phyloP scores from a whole-genome alignment of 768 basidiomycete genomes.

The Lactifluus hygrophoroides region DNA sequence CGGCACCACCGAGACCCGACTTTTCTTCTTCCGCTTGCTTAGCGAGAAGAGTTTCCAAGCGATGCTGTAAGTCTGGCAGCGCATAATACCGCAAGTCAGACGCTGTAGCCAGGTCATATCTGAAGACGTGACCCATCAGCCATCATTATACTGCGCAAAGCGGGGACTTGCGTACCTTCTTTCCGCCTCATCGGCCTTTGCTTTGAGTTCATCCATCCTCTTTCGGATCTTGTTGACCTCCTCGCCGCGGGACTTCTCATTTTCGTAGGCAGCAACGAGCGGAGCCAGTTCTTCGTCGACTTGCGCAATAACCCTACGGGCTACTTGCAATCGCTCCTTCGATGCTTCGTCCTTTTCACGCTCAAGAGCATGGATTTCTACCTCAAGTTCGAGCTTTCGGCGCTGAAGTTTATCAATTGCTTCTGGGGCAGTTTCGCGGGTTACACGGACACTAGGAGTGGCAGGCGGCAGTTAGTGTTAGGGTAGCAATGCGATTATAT shows the following conservation, averaged over 20 bases:
- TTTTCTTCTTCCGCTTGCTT: constrained; percentile 67
- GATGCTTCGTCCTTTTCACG: constrained; percentile 86
- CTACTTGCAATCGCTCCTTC: constrained; percentile 67
- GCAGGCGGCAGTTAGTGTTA: no score
- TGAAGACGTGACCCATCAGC: constrained; percentile 15
- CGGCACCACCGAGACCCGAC: constrained; percentile 44
- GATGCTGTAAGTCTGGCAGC: constrained; percentile 75
- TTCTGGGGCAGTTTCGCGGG: constrained; percentile 91
- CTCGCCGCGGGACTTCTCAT: constrained; percentile 73
- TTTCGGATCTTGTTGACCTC: constrained; percentile 68
- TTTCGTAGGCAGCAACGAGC: constrained; percentile 78
- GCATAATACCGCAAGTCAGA: constrained; percentile 90
- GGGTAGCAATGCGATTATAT: no score
- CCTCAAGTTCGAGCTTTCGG: constrained; percentile 80
- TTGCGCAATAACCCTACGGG: constrained; percentile 71
- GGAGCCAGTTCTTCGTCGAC: constrained; percentile 81
- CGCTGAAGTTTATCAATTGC: constrained; percentile 87
- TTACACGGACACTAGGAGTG: constrained; percentile 66
- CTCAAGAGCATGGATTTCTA: constrained; percentile 91
- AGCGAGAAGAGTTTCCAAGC: constrained; percentile 61
- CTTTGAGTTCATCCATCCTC: constrained; percentile 84
- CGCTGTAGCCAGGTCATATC: constrained; percentile 56
- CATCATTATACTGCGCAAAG: neutral
- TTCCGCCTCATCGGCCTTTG: constrained; percentile 91
- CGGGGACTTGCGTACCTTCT: constrained; percentile 41